Evolutionary conservation across 1,284 basidiomycete genomes (phyloP), one percentile per base, ranked within the genome.

Genomic region (Sparassis latifolia): DNA sequence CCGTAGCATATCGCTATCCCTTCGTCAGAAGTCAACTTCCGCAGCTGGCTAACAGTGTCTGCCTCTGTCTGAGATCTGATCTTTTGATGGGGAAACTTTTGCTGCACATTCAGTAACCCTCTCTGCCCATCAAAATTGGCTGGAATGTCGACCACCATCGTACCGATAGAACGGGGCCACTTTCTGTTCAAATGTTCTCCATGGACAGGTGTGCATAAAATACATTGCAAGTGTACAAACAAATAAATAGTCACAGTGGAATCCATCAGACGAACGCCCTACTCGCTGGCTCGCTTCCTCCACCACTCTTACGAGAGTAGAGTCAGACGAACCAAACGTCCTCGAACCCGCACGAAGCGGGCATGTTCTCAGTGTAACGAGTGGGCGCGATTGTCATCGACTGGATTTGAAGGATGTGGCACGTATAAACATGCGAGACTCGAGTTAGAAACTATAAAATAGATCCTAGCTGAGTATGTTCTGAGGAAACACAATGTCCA

Each of bases 381-480:
- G 82, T 60, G 76, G 78, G 76, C 75, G 82, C 76, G 62, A 56
- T 68, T 69, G 73, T 87, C 84, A 87, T 87, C 84, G 75, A 83
- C 73, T 83, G 84, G 80, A 86, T 79, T 76, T 79, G 77, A 84
- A 84, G 77, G 75, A 80, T 80, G 80, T 69, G 84, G 84, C 84
- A 86, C 82, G 81, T 78, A 76, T 86, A 85, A 84, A 86, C 83
- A 85, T 86, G 84, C 84, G 80, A 84, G 82, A 87, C 82, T 84
- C 76, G 82, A 84, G 85, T 86, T 83, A 86, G 85, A 84, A 83
- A 81, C 84, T 87, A 84, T 86, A 82, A 78, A 87, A 88, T 77
- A 88, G 85, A 88, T 87, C 85, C 85, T 86, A 78, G 77, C 76
- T 84, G 84, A 88, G 85, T 87, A 87, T 87, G 85, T 86, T 86